Percentiles rank a stretch among this genome's conserved stretches.
These are phyloP conservation scores for Trametes sanguinea DNA, from an alignment of 768 basidiomycete species.

Conservation along the genomic window DNA sequence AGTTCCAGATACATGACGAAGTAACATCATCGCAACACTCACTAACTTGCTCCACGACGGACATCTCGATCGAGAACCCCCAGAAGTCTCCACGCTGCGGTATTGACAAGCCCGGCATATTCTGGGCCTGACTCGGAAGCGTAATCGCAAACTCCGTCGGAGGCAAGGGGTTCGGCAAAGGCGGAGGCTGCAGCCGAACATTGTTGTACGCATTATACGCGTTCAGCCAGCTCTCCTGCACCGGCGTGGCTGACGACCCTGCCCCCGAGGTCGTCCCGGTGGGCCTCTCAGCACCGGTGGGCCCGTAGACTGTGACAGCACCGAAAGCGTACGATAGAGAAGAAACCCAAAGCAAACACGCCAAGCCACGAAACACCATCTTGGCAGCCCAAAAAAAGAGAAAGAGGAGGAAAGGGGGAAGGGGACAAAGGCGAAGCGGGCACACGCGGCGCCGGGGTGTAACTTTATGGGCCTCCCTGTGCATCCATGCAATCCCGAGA, in stretches of 20 bases:
- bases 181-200: constrained; percentile 34
- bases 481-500: background rate
- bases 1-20: background rate
- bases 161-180: constrained; percentile 29
- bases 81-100: constrained; percentile 58
- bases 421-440: background rate
- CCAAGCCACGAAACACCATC: background rate
- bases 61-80: constrained; percentile 78
- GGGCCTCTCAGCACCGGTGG: constrained; percentile 20
- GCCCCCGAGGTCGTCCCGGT: constrained; percentile 1
- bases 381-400: background rate
- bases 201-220: constrained; percentile 35
- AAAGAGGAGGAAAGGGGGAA: background rate
- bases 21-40: constrained; percentile 32
- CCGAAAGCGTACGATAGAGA: background rate
- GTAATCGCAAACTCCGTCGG: constrained; percentile 28
- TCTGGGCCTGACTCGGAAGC: constrained; percentile 12
- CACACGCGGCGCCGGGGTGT: too few relatives aligned
- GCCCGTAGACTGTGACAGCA: constrained; percentile 31
- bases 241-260: constrained; percentile 1
- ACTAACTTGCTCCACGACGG: constrained; percentile 67
- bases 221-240: background rate
- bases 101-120: constrained; percentile 39
- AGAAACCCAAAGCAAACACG: background rate
- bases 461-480: background rate